Conservation (phyloP, 1,284 basidiomycete genomes). For the Marasmius fiardii region DNA sequence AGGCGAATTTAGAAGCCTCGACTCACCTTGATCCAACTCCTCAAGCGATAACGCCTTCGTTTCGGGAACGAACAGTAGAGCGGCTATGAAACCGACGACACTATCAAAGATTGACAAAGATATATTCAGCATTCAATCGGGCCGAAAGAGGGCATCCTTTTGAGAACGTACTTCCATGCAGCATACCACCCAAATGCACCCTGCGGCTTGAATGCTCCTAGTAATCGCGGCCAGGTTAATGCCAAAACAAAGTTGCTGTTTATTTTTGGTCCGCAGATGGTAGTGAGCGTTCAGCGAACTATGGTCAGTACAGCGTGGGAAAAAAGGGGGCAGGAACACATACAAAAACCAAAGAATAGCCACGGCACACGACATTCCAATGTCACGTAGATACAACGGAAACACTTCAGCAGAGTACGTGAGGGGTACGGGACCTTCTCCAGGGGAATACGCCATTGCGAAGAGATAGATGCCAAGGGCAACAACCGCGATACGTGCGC, state of each 20-base stretch:
- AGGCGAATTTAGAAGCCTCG: no score
- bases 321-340: no score
- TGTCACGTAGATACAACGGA: conserved; percentile 56
- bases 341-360: no score
- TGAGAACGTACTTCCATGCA: conserved; percentile 35
- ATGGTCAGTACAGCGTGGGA: no score
- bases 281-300: no score
- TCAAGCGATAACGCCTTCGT: conserved; percentile 81
- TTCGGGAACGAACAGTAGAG: conserved; percentile 72
- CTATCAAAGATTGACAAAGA: no score
- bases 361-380: conserved; percentile 35
- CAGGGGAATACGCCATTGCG: conserved; percentile 36
- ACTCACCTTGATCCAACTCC: conserved; percentile 43
- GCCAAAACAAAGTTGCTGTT: conserved; percentile 65
- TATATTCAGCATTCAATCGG: neutral
- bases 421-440: conserved; percentile 74
- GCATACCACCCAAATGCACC: conserved; percentile 62
- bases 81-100: conserved; percentile 49
- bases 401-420: conserved; percentile 64
- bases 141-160: conserved; percentile 11
- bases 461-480: conserved; percentile 36
- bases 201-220: conserved; percentile 59
- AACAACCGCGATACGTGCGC: neutral
- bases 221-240: conserved; percentile 68
- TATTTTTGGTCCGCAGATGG: no score